These are phyloP conservation scores for Penicillium nucicola DNA, from an alignment of 495 filamentous ascomycete species.

Conservation along the genomic window DNA sequence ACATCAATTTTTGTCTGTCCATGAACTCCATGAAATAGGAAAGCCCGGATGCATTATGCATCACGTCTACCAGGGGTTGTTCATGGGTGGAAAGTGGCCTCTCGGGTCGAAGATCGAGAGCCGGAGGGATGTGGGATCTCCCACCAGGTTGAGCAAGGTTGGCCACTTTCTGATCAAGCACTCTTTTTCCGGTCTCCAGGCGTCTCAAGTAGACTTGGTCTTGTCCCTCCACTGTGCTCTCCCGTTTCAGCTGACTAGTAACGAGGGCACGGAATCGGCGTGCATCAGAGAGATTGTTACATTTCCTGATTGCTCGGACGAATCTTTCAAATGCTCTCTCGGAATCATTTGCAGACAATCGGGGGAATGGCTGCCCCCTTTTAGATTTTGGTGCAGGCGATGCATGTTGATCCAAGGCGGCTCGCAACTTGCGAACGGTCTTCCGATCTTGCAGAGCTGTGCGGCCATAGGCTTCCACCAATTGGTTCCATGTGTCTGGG, in stretches of 20 bases:
- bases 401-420: constrained; percentile 92
- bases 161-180: constrained; percentile 86
- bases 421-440: constrained; percentile 88
- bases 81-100: constrained; percentile 58
- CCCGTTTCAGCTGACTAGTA: constrained; percentile 85
- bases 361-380: constrained; percentile 62
- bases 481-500: constrained; percentile 94
- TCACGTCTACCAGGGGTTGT: constrained; percentile 71
- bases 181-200: constrained; percentile 83
- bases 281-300: constrained; percentile 91
- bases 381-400: constrained; percentile 71
- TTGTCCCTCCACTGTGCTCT: constrained; percentile 70
- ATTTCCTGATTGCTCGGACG: constrained; percentile 82
- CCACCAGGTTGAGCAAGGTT: constrained; percentile 68
- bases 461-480: constrained; percentile 86
- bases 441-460: constrained; percentile 93
- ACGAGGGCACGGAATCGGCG: constrained; percentile 88
- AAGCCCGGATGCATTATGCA: constrained; percentile 83
- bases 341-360: constrained; percentile 65
- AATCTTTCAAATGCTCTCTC: constrained; percentile 94
- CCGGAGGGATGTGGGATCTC: constrained; percentile 33
- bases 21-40: constrained; percentile 99
- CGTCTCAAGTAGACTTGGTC: constrained; percentile 84
- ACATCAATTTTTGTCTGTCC: constrained; percentile 85
- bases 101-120: constrained; percentile 35